A percentile compares a stretch with the other conserved stretches of the same genome.
phyloP scores from a whole-genome alignment of 176 grass and related monocot genomes.

The Oryza australiensis region DNA sequence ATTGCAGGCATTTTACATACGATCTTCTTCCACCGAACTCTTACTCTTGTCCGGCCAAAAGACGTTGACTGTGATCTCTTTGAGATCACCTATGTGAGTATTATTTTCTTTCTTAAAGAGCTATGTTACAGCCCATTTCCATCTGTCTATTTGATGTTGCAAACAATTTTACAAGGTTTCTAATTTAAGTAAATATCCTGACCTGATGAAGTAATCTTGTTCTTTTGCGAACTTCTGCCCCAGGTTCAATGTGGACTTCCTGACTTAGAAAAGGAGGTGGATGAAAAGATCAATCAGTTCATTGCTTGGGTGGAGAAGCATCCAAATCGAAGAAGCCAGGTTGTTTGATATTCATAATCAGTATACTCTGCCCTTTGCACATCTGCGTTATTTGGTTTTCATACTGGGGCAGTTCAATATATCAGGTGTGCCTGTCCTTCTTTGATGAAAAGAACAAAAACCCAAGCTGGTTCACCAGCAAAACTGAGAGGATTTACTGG shows the following conservation, averaged over 20 bases:
- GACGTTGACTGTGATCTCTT: constrained; percentile 83
- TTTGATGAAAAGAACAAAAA: constrained; percentile 82
- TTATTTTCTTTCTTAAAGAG: not conserved
- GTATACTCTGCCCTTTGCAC: not conserved
- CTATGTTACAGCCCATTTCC: not conserved
- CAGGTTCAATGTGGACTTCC: constrained; percentile 91
- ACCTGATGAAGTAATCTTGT: not conserved
- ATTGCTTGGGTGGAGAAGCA: constrained; percentile 86
- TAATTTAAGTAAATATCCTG: not conserved
- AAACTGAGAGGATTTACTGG: constrained; percentile 80
- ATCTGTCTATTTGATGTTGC: not conserved
- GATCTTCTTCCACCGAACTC: constrained; percentile 90
- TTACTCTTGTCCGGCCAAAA: constrained; percentile 88
- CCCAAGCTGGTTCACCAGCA: constrained; percentile 79
- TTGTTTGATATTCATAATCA: not conserved
- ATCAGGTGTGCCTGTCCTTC: constrained; percentile 80
- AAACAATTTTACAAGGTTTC: not conserved
- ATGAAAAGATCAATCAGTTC: constrained; percentile 85
- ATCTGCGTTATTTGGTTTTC: constrained; percentile 16
- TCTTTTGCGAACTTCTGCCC: not conserved
- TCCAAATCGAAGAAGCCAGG: constrained; percentile 90
- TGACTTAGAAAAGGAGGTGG: constrained; percentile 90
- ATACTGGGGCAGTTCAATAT: constrained; percentile 9
- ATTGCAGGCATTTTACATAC: constrained; percentile 83
- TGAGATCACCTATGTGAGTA: constrained; percentile 76